Evolutionary conservation across 2,329 filamentous ascomycete species (phyloP), one percentile per base, ranked within the genome.

Genomic region (Diaporthe sp.): DNA sequence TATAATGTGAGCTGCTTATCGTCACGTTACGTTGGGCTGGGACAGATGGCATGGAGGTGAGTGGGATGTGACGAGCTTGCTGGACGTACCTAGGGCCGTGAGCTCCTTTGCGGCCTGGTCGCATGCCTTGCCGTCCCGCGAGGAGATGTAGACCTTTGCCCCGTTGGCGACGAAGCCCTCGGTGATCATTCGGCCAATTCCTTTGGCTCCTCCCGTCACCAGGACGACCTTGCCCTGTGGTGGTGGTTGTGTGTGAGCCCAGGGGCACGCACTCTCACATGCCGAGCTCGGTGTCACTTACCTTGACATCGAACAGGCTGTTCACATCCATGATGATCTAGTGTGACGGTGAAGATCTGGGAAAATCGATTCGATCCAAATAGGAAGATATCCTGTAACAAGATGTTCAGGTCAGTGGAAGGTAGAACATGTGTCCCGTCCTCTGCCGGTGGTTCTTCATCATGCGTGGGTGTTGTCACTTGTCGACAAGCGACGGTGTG

Each of bases 111-210:
- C 91, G 1, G 90, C 88, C 72, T 86, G 76, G 44, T 87, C 85
- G 83, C 91, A 93, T 51, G 90, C 88, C 70, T 86, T 84, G 31
- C 86, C 89, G 82, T 93, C 91, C 79, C 92, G 88, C 8, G 91
- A 93, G 8, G 91, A 90, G 76, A 94, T 90, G 86, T 93, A 93
- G 22, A 93, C 92, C 70, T 86, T 90, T 51, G 89, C 89, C 74
- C 91, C 91, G 83, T 92, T 93, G 74, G 86, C 82, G n/a, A 93
- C 87, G 83, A 92, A 93, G 75, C 91, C 92, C 74, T 91, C 86
- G 44, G 90, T 89, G 77, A 94, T 93, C 92, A 93, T 93, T 76
- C 89, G 89, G 22, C 92, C 92, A 77, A 93, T 90, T 78, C 91
- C 92, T 81, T 92, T 90, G 61, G 87, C 89, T 71, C 88, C 88